phyloP scores from a whole-genome alignment of 768 basidiomycete species.

The Suillus subaureus region DNA sequence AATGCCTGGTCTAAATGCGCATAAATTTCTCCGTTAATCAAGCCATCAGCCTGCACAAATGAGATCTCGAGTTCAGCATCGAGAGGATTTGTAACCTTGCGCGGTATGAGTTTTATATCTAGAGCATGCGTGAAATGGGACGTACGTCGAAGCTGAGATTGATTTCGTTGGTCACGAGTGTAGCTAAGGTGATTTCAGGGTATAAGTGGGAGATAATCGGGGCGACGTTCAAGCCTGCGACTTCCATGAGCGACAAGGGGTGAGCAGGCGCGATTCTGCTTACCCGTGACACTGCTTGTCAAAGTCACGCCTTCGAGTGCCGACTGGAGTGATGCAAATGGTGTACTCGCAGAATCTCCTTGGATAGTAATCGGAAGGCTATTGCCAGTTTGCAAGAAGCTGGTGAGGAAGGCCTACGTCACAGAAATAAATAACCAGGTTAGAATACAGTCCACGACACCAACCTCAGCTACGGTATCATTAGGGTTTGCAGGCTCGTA shows the following conservation, averaged over 20 bases:
- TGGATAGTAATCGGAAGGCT: slow-evolving; percentile 53
- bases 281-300: slow-evolving; percentile 51
- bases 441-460: not conserved
- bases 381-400: slow-evolving; percentile 57
- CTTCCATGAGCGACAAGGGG: slow-evolving; percentile 2
- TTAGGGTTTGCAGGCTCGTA: slow-evolving; percentile 68
- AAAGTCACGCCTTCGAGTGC: slow-evolving; percentile 58
- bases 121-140: slow-evolving; percentile 11
- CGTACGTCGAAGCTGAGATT: slow-evolving; percentile 60
- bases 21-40: slow-evolving; percentile 53
- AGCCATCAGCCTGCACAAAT: slow-evolving; percentile 57
- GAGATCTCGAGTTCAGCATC: slow-evolving; percentile 58
- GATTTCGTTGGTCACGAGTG: slow-evolving; percentile 52
- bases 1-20: slow-evolving; percentile 63
- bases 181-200: slow-evolving; percentile 53
- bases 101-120: not conserved
- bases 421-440: not conserved
- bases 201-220: slow-evolving; percentile 59
- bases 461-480: slow-evolving; percentile 61
- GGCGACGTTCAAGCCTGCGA: slow-evolving; percentile 48
- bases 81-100: slow-evolving; percentile 55
- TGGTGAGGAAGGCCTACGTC: slow-evolving; percentile 53
- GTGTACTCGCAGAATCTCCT: slow-evolving; percentile 61
- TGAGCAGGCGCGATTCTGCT: slow-evolving; percentile 1
- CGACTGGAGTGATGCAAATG: slow-evolving; percentile 58